Percentiles rank a stretch among this genome's conserved stretches.
These are phyloP conservation scores for Prunus mira DNA, from an alignment of 306 rosid species.

Conservation along the genomic window DNA sequence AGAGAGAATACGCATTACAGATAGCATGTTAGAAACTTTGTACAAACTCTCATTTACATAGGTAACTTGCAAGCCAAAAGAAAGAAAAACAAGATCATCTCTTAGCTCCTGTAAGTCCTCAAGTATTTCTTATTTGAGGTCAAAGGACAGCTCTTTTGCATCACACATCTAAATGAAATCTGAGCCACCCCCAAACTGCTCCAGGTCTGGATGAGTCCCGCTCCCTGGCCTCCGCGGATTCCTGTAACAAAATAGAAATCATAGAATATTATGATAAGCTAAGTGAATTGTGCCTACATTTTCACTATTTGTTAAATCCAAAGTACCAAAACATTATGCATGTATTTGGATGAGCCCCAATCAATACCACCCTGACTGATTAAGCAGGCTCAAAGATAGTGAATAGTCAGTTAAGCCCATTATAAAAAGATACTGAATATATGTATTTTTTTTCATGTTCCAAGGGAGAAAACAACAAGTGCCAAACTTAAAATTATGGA, in stretches of 20 bases:
- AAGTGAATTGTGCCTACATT: neutral
- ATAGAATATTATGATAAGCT: neutral
- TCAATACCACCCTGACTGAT: neutral
- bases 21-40: neutral
- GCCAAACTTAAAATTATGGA: neutral
- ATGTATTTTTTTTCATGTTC: neutral
- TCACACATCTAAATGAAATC: conserved; percentile 54
- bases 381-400: neutral
- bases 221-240: conserved; percentile 55
- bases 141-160: neutral
- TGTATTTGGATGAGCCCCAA: neutral
- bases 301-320: neutral
- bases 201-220: conserved; percentile 73
- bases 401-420: no score
- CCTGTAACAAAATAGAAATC: conserved; percentile 32
- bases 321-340: neutral
- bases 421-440: no score
- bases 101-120: neutral
- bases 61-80: neutral
- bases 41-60: neutral
- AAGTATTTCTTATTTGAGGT: neutral
- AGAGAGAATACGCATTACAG: neutral
- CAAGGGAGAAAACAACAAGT: neutral
- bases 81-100: neutral
- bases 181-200: conserved; percentile 64